A percentile compares a stretch with the other conserved stretches of the same genome.
Conservation (phyloP, 2,329 filamentous ascomycete genomes). For the Moelleriella libera region DNA sequence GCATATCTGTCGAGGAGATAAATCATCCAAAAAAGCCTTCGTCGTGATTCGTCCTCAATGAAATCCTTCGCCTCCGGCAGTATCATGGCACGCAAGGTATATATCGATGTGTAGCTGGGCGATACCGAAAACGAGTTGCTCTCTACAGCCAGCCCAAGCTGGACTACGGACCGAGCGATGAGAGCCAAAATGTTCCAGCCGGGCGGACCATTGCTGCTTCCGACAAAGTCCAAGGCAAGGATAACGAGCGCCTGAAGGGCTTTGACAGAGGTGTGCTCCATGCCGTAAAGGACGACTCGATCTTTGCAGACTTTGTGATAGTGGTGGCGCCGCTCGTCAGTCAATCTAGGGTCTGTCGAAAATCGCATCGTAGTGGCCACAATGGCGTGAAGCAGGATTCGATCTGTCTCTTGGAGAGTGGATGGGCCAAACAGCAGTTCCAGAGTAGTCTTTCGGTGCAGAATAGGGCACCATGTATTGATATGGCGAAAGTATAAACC, state of each 20-base stretch:
- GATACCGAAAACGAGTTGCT: constrained; percentile 65
- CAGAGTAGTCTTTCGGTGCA: constrained; percentile 72
- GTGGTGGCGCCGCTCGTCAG: constrained; percentile 54
- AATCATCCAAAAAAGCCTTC: constrained; percentile 86
- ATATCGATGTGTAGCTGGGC: constrained; percentile 72
- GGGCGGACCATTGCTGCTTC: constrained; percentile 77
- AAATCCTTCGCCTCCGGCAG: constrained; percentile 73
- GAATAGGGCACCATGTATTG: constrained; percentile 76
- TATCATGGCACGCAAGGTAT: constrained; percentile 74
- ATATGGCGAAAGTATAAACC: constrained; percentile 70
- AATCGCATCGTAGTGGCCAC: constrained; percentile 79
- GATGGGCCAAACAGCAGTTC: constrained; percentile 70
- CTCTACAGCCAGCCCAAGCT: constrained; percentile 75
- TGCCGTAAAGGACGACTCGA: constrained; percentile 71
- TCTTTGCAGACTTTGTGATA: constrained; percentile 76
- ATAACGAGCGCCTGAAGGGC: constrained; percentile 79
- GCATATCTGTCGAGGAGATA: constrained; percentile 84
- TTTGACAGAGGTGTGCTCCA: constrained; percentile 83
- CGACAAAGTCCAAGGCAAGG: constrained; percentile 70
- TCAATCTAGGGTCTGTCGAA: constrained; percentile 63
- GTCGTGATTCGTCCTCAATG: constrained; percentile 76
- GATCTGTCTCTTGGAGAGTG: constrained; percentile 65
- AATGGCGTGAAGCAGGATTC: constrained; percentile 74
- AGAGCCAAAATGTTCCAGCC: constrained; percentile 86
- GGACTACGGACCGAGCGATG: constrained; percentile 78